Conservation (phyloP, 140 eudicot species). For the Anethum foeniculum region DNA sequence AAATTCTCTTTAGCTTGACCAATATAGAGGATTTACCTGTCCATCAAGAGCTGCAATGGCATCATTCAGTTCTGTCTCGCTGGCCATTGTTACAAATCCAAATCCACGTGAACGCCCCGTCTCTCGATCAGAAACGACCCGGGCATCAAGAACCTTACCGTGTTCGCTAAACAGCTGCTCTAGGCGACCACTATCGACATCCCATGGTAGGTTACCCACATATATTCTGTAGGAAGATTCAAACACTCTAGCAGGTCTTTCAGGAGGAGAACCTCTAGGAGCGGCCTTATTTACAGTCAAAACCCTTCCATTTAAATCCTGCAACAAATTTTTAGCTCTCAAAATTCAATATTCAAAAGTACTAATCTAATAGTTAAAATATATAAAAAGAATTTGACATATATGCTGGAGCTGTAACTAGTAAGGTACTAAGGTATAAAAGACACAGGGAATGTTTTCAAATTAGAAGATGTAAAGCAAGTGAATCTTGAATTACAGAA, state of each 20-base stretch:
- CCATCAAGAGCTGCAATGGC: slow-evolving; percentile 89
- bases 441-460: background rate
- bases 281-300: slow-evolving; percentile 85
- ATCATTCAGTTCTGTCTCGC: slow-evolving; percentile 64
- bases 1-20: background rate
- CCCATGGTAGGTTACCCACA: slow-evolving; percentile 91
- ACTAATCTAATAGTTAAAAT: background rate
- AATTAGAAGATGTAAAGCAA: background rate
- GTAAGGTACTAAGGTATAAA: background rate
- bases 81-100: slow-evolving; percentile 78
- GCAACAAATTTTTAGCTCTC: slow-evolving; percentile 11
- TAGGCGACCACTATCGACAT: slow-evolving; percentile 67
- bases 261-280: slow-evolving; percentile 71
- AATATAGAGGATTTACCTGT: slow-evolving; percentile 40
- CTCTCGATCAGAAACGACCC: slow-evolving; percentile 72
- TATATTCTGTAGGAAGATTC: slow-evolving; percentile 63
- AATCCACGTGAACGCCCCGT: slow-evolving; percentile 87
- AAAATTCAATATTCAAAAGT: background rate
- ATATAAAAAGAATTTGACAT: background rate
- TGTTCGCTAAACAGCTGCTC: slow-evolving; percentile 79
- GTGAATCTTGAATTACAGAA: background rate
- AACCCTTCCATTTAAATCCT: slow-evolving; percentile 66
- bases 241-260: slow-evolving; percentile 44
- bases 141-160: slow-evolving; percentile 74
- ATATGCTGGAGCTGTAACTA: background rate